Evolutionary conservation across 1,284 basidiomycete species (phyloP), one percentile per base, ranked within the genome.

Genomic region (Irpex rosettiformis): DNA sequence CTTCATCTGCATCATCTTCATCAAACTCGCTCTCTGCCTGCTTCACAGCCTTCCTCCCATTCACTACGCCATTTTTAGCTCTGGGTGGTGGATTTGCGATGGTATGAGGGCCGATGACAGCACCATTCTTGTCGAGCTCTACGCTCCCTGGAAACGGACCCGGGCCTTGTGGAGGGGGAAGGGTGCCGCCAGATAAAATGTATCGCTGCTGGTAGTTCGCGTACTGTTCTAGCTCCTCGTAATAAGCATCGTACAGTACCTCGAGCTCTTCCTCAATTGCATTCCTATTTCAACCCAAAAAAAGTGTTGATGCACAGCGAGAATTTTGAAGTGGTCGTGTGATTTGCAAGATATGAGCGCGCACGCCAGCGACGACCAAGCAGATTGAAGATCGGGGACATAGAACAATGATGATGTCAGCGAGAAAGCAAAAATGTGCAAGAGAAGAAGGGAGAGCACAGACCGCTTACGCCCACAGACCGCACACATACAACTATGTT

Each of bases 211-310:
- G 94, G 78, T 96, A 93, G 76, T 93, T 91, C 75, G 95, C 96
- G 83, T 98, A 98, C 79, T 92, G 89, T 83, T 98, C 93, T 78
- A 99, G 89, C 82, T 98, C 96, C 75, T 97, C 93, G 84, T 98
- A 98, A 85, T 99, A 99, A 79, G 94, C 93, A 82, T 97, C 94
- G 83, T 99, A 98, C 77, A 98, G 88, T 79, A 95, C 93, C 81
- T 98, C 94, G 74, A 99, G 88, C 82, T 99, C 96, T 79, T 94
- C 93, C 82, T 98, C 97, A 78, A 99, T 98, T 67, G 96, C 95
- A 78, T 90, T 88, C 66, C 93, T 94, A 71, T 70, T 58, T 60
- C 60, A 61, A 54, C 52, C 54, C 54, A 58, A 58, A 49, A 16
- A 8, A 37, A 59, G 57, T 55, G 52, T 25, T 29, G 55, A 56